Conservation (phyloP, 768 basidiomycete species). For the Exsudoporus frostii region DNA sequence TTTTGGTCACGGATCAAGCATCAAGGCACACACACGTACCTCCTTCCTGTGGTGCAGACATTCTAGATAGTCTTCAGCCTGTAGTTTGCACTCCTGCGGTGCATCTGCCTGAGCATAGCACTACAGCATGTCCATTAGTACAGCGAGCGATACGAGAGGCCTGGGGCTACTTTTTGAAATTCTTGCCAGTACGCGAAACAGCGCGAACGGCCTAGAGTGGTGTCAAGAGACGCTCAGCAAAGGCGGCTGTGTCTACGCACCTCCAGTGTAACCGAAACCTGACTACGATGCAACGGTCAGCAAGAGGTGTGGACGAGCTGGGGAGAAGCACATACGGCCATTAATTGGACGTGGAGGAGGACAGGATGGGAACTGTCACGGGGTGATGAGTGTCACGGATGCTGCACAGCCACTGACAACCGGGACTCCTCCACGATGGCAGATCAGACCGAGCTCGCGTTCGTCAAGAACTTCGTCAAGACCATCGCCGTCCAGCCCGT, state of each 20-base stretch:
- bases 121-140: constrained; percentile 36
- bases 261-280: constrained; percentile 63
- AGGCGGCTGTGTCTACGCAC: constrained; percentile 31
- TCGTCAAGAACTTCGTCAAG: constrained; percentile 63
- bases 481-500: constrained; percentile 66
- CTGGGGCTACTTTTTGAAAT: constrained; percentile 58
- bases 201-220: constrained; percentile 63
- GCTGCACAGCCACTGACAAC: constrained; percentile 20
- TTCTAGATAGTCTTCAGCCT: constrained; percentile 85
- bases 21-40: constrained; percentile 47
- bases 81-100: constrained; percentile 67
- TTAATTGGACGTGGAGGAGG: constrained; percentile 16
- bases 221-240: neutral
- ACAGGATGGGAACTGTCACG: constrained; percentile 14
- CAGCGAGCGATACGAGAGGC: neutral
- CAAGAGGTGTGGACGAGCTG: neutral
- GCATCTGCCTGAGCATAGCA: constrained; percentile 82
- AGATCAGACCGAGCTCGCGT: constrained; percentile 57
- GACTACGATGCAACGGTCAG: constrained; percentile 41
- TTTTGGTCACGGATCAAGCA: neutral
- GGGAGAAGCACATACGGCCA: constrained; percentile 36
- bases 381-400: constrained; percentile 14
- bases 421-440: constrained; percentile 35
- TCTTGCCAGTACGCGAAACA: constrained; percentile 95
- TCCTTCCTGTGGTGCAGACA: constrained; percentile 89